Percentiles rank a stretch among this genome's conserved stretches.
These are phyloP conservation scores for Saturnispora sekii DNA, from an alignment of 805 yeast genomes.

Conservation along the genomic window DNA sequence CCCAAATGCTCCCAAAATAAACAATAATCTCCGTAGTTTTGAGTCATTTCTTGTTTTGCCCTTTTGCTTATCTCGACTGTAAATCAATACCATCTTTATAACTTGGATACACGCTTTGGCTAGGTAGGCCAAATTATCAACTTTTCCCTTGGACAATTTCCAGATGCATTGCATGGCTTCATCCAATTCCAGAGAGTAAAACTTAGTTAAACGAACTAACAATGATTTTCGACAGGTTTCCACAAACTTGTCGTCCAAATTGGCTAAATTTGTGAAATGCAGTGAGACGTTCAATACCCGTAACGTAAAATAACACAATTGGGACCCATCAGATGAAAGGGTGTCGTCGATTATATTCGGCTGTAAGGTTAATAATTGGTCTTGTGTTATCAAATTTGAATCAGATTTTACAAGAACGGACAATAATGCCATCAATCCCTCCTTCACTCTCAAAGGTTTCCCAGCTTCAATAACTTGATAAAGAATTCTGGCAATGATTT, in stretches of 20 bases:
- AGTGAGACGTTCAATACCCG: constrained; percentile 45
- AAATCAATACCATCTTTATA: constrained; percentile 41
- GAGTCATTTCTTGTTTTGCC: constrained; percentile 28
- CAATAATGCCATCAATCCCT: constrained; percentile 36
- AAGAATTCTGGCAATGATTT: constrained; percentile 29
- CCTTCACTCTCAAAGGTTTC: constrained; percentile 20
- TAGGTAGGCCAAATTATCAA: constrained; percentile 37
- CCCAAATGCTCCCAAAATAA: constrained; percentile 63
- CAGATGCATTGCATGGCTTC: constrained; percentile 68
- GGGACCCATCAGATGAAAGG: constrained; percentile 20
- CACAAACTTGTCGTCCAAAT: constrained; percentile 43
- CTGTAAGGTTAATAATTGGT: constrained; percentile 55
- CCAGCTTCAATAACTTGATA: constrained; percentile 26
- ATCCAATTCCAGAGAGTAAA: constrained; percentile 50
- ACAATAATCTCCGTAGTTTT: constrained; percentile 46
- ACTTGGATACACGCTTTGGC: constrained; percentile 60
- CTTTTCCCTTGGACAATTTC: constrained; percentile 36
- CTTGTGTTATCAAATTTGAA: constrained; percentile 47
- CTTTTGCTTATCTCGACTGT: constrained; percentile 21
- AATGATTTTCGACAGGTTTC: constrained; percentile 40
- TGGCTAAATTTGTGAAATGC: constrained; percentile 32
- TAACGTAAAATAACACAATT: constrained; percentile 40
- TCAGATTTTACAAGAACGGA: constrained; percentile 46
- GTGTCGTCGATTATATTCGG: constrained; percentile 48
- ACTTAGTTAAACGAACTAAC: constrained; percentile 48